These are phyloP conservation scores for Cladobotryum protrusum DNA, from an alignment of 2,329 filamentous ascomycete species.

Conservation along the genomic window DNA sequence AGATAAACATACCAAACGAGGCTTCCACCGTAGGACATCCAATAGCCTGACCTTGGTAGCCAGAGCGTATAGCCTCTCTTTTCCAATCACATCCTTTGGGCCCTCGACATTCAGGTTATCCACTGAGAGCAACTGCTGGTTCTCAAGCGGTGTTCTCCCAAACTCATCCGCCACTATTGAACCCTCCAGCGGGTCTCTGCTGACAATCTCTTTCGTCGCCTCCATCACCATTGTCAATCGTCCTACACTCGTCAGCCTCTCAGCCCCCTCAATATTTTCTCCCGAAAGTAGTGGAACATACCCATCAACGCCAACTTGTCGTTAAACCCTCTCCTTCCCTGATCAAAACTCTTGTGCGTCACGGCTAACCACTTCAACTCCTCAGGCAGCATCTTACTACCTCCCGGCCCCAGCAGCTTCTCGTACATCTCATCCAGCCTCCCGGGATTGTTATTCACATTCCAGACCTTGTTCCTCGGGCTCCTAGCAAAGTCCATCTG, in stretches of 20 bases:
- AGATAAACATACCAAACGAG: slow-evolving; percentile 59
- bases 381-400: slow-evolving; percentile 70
- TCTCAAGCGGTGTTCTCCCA: slow-evolving; percentile 59
- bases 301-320: slow-evolving; percentile 85
- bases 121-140: slow-evolving; percentile 65
- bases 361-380: slow-evolving; percentile 96
- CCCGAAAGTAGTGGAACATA: slow-evolving; percentile 34
- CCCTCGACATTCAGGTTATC: slow-evolving; percentile 60
- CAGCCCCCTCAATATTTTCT: neutral
- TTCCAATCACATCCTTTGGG: slow-evolving; percentile 56
- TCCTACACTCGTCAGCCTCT: slow-evolving; percentile 19
- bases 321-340: slow-evolving; percentile 89
- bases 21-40: slow-evolving; percentile 81
- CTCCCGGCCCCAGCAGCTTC: slow-evolving; percentile 65
- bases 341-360: slow-evolving; percentile 97
- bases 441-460: slow-evolving; percentile 68
- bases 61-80: slow-evolving; percentile 59
- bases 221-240: slow-evolving; percentile 34
- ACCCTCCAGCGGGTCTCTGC: slow-evolving; percentile 23
- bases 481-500: slow-evolving; percentile 52
- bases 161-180: slow-evolving; percentile 37
- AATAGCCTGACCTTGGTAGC: slow-evolving; percentile 65
- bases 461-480: slow-evolving; percentile 49
- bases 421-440: slow-evolving; percentile 73
- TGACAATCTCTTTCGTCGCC: slow-evolving; percentile 32